Base-by-base conservation (phyloP, 352 stramenopile species). In the Phytophthora citricola region DNA sequence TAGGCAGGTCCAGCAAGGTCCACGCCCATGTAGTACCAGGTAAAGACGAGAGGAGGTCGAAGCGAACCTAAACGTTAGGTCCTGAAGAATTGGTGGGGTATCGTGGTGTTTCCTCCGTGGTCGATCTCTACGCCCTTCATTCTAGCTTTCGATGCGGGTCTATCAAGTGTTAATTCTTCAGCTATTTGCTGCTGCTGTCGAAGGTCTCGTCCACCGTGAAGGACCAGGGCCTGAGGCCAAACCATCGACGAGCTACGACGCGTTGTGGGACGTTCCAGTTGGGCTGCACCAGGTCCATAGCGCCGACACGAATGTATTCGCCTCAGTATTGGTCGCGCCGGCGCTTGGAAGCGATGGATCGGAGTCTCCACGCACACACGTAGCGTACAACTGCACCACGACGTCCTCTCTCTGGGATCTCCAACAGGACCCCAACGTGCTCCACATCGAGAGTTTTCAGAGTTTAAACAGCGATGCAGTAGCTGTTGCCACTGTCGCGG, bases 321-420 rank as follows among this genome's bases (percentile, higher is more conserved):
- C 39, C 8, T 68, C 52, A 1, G 5, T 57, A 3, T 29, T 68
- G n/a, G 17, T 72, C 7, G 44, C 38, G 6, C 63, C 63, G 3
- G 26, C 24, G 24, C 15, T 59, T 38, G 11, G 12, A 14, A 34
- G 15, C 26, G 17, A 29, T 5, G 24, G 6, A 0, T 36, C 31
- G 31, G 34, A 63, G 22, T 39, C 29, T 8, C 40, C 44, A 11
- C 57, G 40, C 17, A 73, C 65, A 11, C 65, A 65, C 22, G 11
- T 73, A 15, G 20, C 46, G 45, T 73, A 65, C 52, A 69, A 73
- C 27, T 73, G 65, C 45, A 73, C 58, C 2, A 51, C 52, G 24
- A 60, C 65, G n/a, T 32, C 58, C 34, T 49, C 22, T 0, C 14
- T 65, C 17, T 73, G 65, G 58, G 51, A 73, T 12, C 59, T 73